Percentiles rank a stretch among this genome's conserved stretches.
Evolutionary conservation across 108 stramenopile genomes (phyloP).

Genomic region (Nitzschia inconspicua): DNA sequence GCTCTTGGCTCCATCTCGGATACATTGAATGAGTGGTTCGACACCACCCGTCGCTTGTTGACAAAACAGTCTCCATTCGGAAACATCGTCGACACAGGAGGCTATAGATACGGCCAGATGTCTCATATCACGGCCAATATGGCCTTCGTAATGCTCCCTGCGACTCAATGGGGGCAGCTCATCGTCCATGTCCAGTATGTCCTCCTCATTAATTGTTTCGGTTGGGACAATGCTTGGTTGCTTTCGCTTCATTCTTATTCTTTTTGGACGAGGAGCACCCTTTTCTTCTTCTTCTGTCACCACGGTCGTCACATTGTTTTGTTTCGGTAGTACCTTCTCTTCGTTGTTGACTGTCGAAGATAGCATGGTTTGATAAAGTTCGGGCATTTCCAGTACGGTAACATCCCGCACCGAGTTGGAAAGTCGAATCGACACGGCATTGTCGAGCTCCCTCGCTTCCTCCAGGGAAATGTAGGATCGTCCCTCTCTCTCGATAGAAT

Average conservation of each 20-base stretch:
- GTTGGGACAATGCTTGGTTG: too few relatives aligned
- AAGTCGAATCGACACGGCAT: conserved; percentile 20
- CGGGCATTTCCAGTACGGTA: conserved; percentile 3
- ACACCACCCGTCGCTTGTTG: conserved; percentile 64
- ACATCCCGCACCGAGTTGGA: conserved; percentile 14
- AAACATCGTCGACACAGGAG: conserved; percentile 49
- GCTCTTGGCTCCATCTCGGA: conserved; percentile 55
- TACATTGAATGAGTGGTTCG: conserved; percentile 65
- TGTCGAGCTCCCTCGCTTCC: conserved; percentile 36
- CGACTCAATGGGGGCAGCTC: conserved; percentile 33
- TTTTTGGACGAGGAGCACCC: too few relatives aligned
- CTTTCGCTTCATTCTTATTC: too few relatives aligned
- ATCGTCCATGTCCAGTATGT: neutral
- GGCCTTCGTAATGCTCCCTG: conserved; percentile 57
- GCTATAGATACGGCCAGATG: conserved; percentile 63
- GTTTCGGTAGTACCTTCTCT: neutral
- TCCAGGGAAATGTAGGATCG: conserved; percentile 6
- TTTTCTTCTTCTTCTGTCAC: neutral
- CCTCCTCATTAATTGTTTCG: neutral
- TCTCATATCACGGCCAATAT: conserved; percentile 66
- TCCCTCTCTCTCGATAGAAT: neutral
- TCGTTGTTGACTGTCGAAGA: too few relatives aligned
- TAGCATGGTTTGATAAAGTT: conserved; percentile 6
- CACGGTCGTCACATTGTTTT: neutral
- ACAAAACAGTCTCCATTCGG: conserved; percentile 64